Evolutionary conservation across 257 asterid genomes (phyloP).

Genomic region (Avicennia marina): DNA sequence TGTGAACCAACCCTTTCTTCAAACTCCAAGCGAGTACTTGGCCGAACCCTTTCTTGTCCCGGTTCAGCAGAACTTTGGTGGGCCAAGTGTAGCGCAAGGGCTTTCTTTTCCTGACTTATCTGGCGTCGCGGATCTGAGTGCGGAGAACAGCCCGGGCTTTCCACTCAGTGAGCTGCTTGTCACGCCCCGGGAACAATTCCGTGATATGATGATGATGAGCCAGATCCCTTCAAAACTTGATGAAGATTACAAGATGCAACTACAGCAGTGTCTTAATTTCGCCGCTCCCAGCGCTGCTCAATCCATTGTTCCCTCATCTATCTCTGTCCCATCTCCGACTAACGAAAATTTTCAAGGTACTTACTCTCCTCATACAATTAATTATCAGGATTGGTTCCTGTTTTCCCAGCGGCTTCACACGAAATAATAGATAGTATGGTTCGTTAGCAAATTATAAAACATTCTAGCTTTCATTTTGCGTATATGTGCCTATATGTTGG

Average conservation of each 20-base stretch:
- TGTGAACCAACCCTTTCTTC: slow-evolving; percentile 57
- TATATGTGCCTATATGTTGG: too few relatives aligned
- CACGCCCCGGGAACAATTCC: too few relatives aligned
- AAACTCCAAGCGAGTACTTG: slow-evolving; percentile 32
- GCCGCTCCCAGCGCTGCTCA: slow-evolving; percentile 14
- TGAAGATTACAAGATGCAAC: slow-evolving; percentile 43
- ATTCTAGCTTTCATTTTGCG: too few relatives aligned
- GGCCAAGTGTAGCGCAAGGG: slow-evolving; percentile 37
- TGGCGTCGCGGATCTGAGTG: slow-evolving; percentile 13
- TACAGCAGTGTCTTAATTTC: slow-evolving; percentile 26
- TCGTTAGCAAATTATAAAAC: too few relatives aligned
- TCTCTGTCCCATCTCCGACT: slow-evolving; percentile 17
- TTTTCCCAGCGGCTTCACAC: too few relatives aligned
- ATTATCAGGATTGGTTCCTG: too few relatives aligned
- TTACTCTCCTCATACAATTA: neutral
- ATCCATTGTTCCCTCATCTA: slow-evolving; percentile 15
- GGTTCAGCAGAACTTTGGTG: slow-evolving; percentile 27
- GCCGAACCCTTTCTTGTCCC: slow-evolving; percentile 50
- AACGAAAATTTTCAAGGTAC: slow-evolving; percentile 34
- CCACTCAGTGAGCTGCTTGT: slow-evolving; percentile 46
- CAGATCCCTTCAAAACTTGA: slow-evolving; percentile 33
- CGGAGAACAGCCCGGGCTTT: slow-evolving; percentile 26
- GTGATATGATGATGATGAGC: slow-evolving; percentile 54
- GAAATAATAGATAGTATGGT: too few relatives aligned
- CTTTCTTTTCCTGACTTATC: slow-evolving; percentile 44